Conservation (phyloP, 257 asterid species). For the Solanum gracilifrons region DNA sequence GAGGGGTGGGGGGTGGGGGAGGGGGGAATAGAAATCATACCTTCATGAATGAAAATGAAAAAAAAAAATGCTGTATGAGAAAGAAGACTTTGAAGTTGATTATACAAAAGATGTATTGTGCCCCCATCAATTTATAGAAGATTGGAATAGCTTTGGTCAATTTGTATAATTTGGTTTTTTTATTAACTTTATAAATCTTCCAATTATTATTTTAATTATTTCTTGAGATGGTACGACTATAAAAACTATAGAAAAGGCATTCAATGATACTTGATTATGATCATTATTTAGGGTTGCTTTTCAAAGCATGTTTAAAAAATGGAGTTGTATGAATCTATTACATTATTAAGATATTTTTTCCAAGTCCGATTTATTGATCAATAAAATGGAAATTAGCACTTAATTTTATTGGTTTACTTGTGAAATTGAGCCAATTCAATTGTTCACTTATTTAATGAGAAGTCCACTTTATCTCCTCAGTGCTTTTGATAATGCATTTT, state of each 20-base stretch:
- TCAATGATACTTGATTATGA: not conserved
- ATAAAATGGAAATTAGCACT: not conserved
- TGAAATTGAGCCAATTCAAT: not conserved
- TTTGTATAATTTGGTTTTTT: not conserved
- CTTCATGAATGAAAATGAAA: not conserved
- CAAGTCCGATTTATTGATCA: not conserved
- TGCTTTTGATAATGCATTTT: too few relatives aligned
- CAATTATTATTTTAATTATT: not conserved
- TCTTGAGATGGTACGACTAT: not conserved
- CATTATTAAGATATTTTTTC: not conserved
- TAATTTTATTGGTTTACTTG: not conserved
- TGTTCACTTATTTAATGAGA: not conserved
- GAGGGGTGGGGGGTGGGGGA: rapidly evolving
- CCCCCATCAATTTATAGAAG: not conserved
- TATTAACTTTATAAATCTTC: not conserved
- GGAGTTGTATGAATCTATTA: too few relatives aligned
- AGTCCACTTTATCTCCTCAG: rapidly evolving
- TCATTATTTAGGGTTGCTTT: not conserved
- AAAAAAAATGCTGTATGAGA: not conserved
- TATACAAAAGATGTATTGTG: not conserved
- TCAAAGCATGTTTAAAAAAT: not conserved
- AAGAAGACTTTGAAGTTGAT: not conserved
- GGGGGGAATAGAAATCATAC: not conserved
- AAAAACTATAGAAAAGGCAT: not conserved
- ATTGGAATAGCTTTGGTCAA: not conserved